These are phyloP conservation scores for Candida sakaeoensis DNA, from an alignment of 805 yeast species.

Conservation along the genomic window DNA sequence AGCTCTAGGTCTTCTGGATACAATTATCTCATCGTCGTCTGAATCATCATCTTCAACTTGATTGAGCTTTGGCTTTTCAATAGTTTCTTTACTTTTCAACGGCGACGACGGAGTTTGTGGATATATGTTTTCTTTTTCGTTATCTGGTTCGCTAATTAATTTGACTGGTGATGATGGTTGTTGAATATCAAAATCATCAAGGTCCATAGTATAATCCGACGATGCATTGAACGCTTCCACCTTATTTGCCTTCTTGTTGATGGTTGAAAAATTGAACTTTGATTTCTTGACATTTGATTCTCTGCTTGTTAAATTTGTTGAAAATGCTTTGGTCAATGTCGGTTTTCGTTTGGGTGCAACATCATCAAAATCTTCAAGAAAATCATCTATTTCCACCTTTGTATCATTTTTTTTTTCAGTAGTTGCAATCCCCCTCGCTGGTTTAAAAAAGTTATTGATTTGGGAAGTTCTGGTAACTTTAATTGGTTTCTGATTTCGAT, in stretches of 20 bases:
- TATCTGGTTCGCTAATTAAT: slow-evolving; percentile 9
- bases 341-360: slow-evolving; percentile 12
- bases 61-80: slow-evolving; percentile 5
- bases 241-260: slow-evolving; percentile 17
- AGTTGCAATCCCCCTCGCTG: slow-evolving; percentile 24
- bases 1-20: slow-evolving; percentile 50
- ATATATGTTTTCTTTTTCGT: slow-evolving; percentile 14
- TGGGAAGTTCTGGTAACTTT: slow-evolving; percentile 43
- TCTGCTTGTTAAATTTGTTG: slow-evolving; percentile 10
- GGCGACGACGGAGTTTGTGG: slow-evolving; percentile 7
- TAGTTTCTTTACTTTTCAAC: slow-evolving; percentile 5
- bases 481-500: slow-evolving; percentile 29
- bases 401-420: slow-evolving; percentile 42
- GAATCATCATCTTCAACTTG: slow-evolving; percentile 35
- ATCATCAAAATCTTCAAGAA: slow-evolving; percentile 52
- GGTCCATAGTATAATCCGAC: slow-evolving; percentile 22
- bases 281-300: slow-evolving; percentile 16
- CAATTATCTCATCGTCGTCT: slow-evolving; percentile 60
- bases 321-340: background rate
- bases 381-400: slow-evolving; percentile 64
- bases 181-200: slow-evolving; percentile 12
- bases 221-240: slow-evolving; percentile 22
- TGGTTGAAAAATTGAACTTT: slow-evolving; percentile 25
- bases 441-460: slow-evolving; percentile 52
- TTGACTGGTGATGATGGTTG: slow-evolving; percentile 38